Percentiles rank a stretch among this genome's conserved stretches.
Evolutionary conservation across 2,329 filamentous ascomycete genomes (phyloP).

Genomic region (Fusarium oxysporum): DNA sequence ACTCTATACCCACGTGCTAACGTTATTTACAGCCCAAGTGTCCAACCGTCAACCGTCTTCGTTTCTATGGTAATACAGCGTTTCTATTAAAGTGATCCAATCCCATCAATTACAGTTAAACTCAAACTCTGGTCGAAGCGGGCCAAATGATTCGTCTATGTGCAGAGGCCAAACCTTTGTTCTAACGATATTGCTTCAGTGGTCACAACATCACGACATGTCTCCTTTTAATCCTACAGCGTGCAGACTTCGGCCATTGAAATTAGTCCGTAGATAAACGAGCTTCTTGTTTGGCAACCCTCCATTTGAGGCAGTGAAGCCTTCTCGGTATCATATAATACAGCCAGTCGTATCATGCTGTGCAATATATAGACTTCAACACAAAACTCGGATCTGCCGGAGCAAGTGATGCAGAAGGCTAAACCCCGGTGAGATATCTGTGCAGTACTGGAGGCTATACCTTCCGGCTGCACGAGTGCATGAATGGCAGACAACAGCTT

Average conservation of each 20-base stretch:
- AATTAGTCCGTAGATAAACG: background rate
- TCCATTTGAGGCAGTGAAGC: background rate
- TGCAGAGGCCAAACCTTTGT: background rate
- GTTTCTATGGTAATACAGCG: background rate
- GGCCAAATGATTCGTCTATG: background rate
- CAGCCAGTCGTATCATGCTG: background rate
- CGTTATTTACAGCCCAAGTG: background rate
- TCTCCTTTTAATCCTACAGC: background rate
- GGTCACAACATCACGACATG: background rate
- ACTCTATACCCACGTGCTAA: conserved; percentile 1
- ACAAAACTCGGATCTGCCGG: background rate
- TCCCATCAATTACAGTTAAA: background rate
- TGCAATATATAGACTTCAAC: background rate
- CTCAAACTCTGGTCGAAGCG: background rate
- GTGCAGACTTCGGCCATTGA: background rate
- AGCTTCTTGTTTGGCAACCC: too few relatives aligned
- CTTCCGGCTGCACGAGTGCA: conserved; percentile 1
- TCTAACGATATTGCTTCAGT: background rate
- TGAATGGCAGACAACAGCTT: background rate
- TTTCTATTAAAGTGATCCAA: background rate
- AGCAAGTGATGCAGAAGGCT: background rate
- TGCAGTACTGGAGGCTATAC: background rate
- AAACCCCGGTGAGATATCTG: background rate
- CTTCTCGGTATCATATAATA: background rate
- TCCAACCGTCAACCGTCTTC: background rate